Evolutionary conservation across 2,329 filamentous ascomycete species (phyloP).

Genomic region (Colletotrichum ledebouriae): DNA sequence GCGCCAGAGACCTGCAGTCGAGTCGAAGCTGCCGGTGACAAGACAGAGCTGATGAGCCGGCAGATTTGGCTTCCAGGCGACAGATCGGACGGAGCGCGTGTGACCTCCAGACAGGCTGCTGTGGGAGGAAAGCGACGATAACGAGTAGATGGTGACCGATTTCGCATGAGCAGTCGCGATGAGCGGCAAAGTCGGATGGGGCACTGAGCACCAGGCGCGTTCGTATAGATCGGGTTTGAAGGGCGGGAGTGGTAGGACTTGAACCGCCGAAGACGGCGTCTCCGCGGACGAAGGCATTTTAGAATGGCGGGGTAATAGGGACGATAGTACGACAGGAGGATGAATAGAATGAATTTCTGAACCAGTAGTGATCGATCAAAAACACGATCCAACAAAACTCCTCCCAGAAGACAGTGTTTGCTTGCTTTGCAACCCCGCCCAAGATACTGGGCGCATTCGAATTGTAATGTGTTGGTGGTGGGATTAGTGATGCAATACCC

Average conservation of each 20-base stretch:
- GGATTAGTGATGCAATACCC: slow-evolving; percentile 31
- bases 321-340: not conserved
- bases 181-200: slow-evolving; percentile 89
- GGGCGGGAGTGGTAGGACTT: slow-evolving; percentile 61
- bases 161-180: slow-evolving; percentile 91
- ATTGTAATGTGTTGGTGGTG: not conserved
- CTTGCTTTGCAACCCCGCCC: not conserved
- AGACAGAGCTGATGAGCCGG: slow-evolving; percentile 77
- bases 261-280: slow-evolving; percentile 34
- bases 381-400: not conserved
- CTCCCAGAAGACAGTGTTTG: not conserved
- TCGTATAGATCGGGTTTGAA: slow-evolving; percentile 71
- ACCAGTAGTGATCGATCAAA: not conserved
- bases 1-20: slow-evolving; percentile 88
- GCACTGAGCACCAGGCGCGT: slow-evolving; percentile 87
- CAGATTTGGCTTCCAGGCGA: slow-evolving; percentile 83
- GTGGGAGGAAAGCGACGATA: slow-evolving; percentile 83
- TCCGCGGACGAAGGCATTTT: slow-evolving; percentile 27
- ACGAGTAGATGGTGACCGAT: slow-evolving; percentile 89
- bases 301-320: slow-evolving; percentile 14
- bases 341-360: not conserved
- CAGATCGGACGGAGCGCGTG: slow-evolving; percentile 87
- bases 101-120: slow-evolving; percentile 88
- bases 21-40: slow-evolving; percentile 94
- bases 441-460: not conserved